phyloP scores from a whole-genome alignment of 208 protist genomes.

The Entamoeba moshkovskii region DNA sequence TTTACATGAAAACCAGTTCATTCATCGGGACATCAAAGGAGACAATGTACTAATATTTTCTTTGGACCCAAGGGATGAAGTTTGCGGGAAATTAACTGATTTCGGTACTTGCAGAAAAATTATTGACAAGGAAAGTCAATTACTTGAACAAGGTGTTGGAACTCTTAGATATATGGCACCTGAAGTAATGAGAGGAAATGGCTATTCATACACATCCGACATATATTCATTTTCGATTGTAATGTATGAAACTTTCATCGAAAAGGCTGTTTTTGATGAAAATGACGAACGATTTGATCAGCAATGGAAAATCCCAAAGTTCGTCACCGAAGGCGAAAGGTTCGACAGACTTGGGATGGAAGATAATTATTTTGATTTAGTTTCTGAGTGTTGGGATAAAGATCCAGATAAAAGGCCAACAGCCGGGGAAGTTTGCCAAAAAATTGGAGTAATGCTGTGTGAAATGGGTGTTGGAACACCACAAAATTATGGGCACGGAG shows the following conservation, averaged over 20 bases:
- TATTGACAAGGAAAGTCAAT: not conserved
- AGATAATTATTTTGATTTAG: not conserved
- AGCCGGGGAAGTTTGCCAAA: too few relatives aligned
- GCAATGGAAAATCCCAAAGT: not conserved
- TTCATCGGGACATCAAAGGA: not conserved
- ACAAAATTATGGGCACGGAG: too few relatives aligned
- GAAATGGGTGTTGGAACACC: too few relatives aligned
- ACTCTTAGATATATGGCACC: not conserved
- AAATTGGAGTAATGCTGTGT: too few relatives aligned
- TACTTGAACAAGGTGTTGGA: not conserved
- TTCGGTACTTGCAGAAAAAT: not conserved
- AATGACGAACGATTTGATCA: not conserved
- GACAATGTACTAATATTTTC: not conserved
- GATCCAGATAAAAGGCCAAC: not conserved
- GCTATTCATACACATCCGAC: not conserved
- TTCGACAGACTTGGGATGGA: not conserved
- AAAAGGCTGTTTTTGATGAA: not conserved
- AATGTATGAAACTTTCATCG: not conserved
- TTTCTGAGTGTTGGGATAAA: not conserved
- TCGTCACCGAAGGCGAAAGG: not conserved
- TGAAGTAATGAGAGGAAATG: not conserved
- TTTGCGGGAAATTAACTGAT: not conserved
- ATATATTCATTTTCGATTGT: not conserved
- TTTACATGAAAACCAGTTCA: not conserved
- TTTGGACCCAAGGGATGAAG: not conserved